phyloP scores from a whole-genome alignment of 2,329 filamentous ascomycete species.

The Aureobasidium melanogenum region DNA sequence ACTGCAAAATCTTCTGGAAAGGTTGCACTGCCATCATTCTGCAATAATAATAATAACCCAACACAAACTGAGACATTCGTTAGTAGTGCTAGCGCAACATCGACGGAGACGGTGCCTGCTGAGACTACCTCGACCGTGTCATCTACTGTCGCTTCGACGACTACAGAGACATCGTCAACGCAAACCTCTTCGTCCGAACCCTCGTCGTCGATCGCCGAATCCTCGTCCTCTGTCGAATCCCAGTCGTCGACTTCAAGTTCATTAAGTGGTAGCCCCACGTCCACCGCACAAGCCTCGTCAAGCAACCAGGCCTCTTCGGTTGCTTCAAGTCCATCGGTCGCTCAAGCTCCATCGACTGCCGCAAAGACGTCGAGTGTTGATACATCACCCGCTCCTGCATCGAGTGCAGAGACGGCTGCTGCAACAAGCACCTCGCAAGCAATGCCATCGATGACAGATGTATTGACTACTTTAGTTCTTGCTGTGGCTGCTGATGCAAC shows the following conservation, averaged over 20 bases:
- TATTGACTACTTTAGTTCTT: not conserved
- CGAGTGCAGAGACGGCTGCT: slow-evolving; percentile 2
- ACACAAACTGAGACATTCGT: slow-evolving; percentile 6
- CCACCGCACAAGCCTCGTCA: not conserved
- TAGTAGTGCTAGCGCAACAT: slow-evolving; percentile 10
- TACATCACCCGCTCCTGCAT: not conserved
- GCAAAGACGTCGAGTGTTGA: not conserved
- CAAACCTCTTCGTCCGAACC: not conserved
- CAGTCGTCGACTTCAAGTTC: not conserved
- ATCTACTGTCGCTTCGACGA: not conserved
- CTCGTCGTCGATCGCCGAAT: not conserved
- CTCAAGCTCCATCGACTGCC: not conserved
- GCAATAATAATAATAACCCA: slow-evolving; percentile 1
- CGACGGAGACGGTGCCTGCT: slow-evolving; percentile 6
- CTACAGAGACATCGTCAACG: slow-evolving; percentile 1
- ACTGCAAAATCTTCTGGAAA: slow-evolving; percentile 6
- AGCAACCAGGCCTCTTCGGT: not conserved
- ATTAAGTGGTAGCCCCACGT: not conserved
- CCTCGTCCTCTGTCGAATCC: not conserved
- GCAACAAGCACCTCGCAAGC: not conserved
- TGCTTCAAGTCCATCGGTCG: not conserved
- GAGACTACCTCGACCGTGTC: slow-evolving; percentile 8
- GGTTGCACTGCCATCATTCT: slow-evolving; percentile 5
- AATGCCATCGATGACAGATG: not conserved
- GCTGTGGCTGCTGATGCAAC: not conserved